Evolutionary conservation across 176 grass and related monocot genomes (phyloP).

Genomic region (Metroxylon sagu): DNA sequence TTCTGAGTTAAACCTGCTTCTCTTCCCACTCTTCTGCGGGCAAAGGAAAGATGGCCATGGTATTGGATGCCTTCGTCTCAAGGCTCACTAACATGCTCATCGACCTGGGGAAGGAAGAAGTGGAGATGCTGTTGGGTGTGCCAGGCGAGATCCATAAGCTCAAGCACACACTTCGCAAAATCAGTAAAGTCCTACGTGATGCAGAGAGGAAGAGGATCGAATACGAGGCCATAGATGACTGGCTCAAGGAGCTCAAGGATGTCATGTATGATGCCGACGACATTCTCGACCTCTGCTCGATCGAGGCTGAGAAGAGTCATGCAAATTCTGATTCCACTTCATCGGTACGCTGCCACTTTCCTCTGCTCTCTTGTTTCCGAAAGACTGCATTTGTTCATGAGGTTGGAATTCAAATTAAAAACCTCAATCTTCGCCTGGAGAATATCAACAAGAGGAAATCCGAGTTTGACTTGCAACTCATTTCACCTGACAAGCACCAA

Average conservation of each 20-base stretch:
- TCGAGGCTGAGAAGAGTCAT: constrained; percentile 25
- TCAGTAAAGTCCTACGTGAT: constrained; percentile 27
- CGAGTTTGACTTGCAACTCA: constrained; percentile 32
- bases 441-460: constrained; percentile 32
- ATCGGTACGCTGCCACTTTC: constrained; percentile 13
- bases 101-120: constrained; percentile 14
- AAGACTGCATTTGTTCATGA: constrained; percentile 10
- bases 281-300: constrained; percentile 37
- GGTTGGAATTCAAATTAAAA: constrained; percentile 27
- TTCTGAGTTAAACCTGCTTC: no score
- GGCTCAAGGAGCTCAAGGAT: constrained; percentile 38
- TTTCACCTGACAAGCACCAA: not conserved
- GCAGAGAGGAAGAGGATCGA: constrained; percentile 29
- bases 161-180: constrained; percentile 23
- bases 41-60: no score
- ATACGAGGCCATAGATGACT: constrained; percentile 23
- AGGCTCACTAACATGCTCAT: no score
- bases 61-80: no score
- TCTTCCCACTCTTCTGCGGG: no score
- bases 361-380: constrained; percentile 44
- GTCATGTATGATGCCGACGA: constrained; percentile 33
- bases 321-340: constrained; percentile 2
- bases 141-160: constrained; percentile 22
- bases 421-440: constrained; percentile 36
- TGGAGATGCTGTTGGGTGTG: constrained; percentile 23